Base-by-base conservation (phyloP, 2,329 filamentous ascomycete genomes). In the Pseudogymnoascus sp. region DNA sequence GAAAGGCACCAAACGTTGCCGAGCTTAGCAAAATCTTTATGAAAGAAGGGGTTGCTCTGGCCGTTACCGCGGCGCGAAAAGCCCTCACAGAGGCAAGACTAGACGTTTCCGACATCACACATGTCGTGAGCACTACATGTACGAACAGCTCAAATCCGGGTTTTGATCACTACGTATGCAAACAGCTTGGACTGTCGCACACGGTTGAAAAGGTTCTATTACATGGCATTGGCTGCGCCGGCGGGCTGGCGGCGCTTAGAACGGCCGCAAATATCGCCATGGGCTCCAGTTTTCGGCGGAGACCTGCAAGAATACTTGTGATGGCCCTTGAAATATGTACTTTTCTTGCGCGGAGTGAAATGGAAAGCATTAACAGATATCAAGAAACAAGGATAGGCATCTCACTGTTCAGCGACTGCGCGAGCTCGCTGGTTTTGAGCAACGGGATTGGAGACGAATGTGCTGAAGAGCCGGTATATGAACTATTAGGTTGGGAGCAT, bases 71-170 rank as follows among this genome's bases (percentile, higher is more conserved):
- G 1, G 77, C 82, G 21, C 75, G 77, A 26, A 83, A 84, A 71
- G 84, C 84, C 4, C 76, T 86, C 9, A 73, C 76, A 7, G 83
- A 86, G 71, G 82, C 84, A 4, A 75, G 77, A 15, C 72, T 86
- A 44, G 77, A 80, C 44, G 71, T 79, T 0, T 70, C 71, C 2
- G 76, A 85, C 61, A 85, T 89, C 66, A 89, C 86, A 2, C 87
- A 89, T 68, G 78, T 88, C 42, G 85, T 89, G 7, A 82, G 85
- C 23, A 87, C 85, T 0, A 88, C 86, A 4, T 89, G 87, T 71
- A 89, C 86, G 7, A 84, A 89, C 71, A 87, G 84, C 66, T 85
- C 85, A 15, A 89, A 88, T 70, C 86, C 86, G 0, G 86, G 86
- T 1, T 89, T 85, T 70, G 87, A 89, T 67, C 84, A 88, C 71